Evolutionary conservation across 345 rosid species (phyloP), one percentile per base, ranked within the genome.

Genomic region (Lepidium africanum): DNA sequence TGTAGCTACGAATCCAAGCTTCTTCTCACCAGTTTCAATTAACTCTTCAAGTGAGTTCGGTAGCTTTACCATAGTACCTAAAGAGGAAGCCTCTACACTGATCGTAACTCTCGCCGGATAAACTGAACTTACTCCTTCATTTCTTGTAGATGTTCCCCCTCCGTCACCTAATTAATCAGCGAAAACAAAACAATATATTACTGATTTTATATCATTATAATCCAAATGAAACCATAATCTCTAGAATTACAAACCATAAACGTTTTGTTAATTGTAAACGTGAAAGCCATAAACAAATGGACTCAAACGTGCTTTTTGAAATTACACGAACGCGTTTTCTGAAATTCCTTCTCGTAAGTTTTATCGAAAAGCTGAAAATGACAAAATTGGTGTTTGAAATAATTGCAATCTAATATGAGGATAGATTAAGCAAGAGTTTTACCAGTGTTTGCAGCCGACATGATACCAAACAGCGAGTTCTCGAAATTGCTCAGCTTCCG

Each of bases 381-480:
- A 14, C 25, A 15, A 50, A n/a, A n/a, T 14, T 27, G 23, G 14
- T 9, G 48, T 39, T 40, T 58, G 23, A 59, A 36, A 36, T 17
- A 17, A 45, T 16, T 2, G 25, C 25, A 32, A 32, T 7, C 3
- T 4, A 16, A 15, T 13, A 46, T 12, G 13, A 21, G 17, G 25
- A 37, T 37, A 25, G 7, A 49, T 50, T 40, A 35, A 60, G 30
- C 5, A 70, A 70, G 57, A 54, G 15, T 52, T 63, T 73, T 50
- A 86, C 91, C 89, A n/a, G 81, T 46, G 68, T 63, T 84, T 25
- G 87, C 88, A 50, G 85, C 95, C 23, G 95, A 83, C 80, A 92
- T 77, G 43, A 92, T 73, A 57, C 95, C 98, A 43, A 92, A 82
- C 61, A 92, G 80, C 2, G 98, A 87, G 73, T 90, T 90, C 33